Evolutionary conservation across 1,139 yeast species (phyloP).

Genomic region (Candida sp.): DNA sequence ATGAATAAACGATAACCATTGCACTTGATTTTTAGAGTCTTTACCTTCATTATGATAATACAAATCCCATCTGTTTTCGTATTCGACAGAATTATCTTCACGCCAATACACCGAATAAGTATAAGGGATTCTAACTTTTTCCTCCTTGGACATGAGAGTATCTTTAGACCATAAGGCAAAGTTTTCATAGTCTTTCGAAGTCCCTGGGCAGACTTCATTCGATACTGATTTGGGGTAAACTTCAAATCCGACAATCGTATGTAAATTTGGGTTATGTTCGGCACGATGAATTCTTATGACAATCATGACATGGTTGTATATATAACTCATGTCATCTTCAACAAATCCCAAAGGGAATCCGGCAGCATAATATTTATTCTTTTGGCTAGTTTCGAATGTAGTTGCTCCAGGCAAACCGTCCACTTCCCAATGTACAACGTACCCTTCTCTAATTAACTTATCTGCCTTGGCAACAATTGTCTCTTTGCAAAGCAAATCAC

Average conservation of each 20-base stretch:
- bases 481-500: slow-evolving; percentile 56
- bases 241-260: slow-evolving; percentile 84
- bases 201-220: slow-evolving; percentile 68
- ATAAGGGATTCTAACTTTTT: slow-evolving; percentile 50
- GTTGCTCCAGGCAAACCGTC: slow-evolving; percentile 92
- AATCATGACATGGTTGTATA: slow-evolving; percentile 79
- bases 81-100: slow-evolving; percentile 67
- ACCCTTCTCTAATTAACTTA: slow-evolving; percentile 62
- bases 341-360: slow-evolving; percentile 85
- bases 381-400: slow-evolving; percentile 61
- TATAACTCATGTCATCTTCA: slow-evolving; percentile 50
- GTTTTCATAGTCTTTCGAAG: slow-evolving; percentile 53
- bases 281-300: slow-evolving; percentile 74
- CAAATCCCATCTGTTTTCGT: slow-evolving; percentile 73
- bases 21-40: slow-evolving; percentile 45
- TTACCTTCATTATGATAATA: slow-evolving; percentile 59
- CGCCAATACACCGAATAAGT: slow-evolving; percentile 90
- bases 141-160: slow-evolving; percentile 8
- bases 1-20: slow-evolving; percentile 70
- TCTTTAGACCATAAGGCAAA: slow-evolving; percentile 33
- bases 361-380: slow-evolving; percentile 71
- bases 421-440: slow-evolving; percentile 79
- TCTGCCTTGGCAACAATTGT: slow-evolving; percentile 55
- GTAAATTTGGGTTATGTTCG: slow-evolving; percentile 26
- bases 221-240: slow-evolving; percentile 82